phyloP scores from a whole-genome alignment of 75 land plant species.

The Azolla pinnata region DNA sequence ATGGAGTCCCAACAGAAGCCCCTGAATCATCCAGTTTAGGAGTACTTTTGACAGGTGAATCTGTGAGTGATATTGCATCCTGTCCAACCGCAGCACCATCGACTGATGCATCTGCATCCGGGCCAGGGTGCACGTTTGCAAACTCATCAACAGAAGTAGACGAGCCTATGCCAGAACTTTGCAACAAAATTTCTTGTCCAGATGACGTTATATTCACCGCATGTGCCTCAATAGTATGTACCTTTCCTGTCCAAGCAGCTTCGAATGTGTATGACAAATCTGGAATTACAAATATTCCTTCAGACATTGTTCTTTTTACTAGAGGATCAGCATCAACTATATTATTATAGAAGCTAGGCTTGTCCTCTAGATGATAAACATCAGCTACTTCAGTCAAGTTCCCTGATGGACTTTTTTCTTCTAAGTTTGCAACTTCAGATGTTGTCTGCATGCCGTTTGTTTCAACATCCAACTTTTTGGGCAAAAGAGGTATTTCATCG shows the following conservation, averaged over 20 bases:
- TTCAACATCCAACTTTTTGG: not conserved
- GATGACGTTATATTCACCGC: constrained; percentile 14
- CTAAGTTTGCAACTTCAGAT: not conserved
- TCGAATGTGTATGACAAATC: constrained; percentile 54
- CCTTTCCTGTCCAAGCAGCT: constrained; percentile 68
- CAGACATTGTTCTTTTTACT: constrained; percentile 41
- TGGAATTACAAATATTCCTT: constrained; percentile 27
- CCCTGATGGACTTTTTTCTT: not conserved
- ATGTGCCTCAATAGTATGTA: constrained; percentile 13
- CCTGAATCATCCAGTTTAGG: constrained; percentile 25
- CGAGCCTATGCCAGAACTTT: constrained; percentile 10
- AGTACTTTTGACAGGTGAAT: constrained; percentile 11
- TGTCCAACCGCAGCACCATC: constrained; percentile 6
- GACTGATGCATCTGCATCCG: not conserved
- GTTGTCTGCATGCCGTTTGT: not conserved
- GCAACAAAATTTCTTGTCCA: constrained; percentile 15
- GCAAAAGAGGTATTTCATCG: not conserved
- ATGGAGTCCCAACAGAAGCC: constrained; percentile 39
- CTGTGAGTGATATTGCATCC: constrained; percentile 4
- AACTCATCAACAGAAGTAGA: not conserved
- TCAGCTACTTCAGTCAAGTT: not conserved
- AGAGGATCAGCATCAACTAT: constrained; percentile 15
- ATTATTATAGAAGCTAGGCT: not conserved
- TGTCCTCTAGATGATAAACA: not conserved
- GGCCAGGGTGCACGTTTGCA: constrained; percentile 8